phyloP scores from a whole-genome alignment of 257 asterid genomes.

The Ocimum tenuiflorum region DNA sequence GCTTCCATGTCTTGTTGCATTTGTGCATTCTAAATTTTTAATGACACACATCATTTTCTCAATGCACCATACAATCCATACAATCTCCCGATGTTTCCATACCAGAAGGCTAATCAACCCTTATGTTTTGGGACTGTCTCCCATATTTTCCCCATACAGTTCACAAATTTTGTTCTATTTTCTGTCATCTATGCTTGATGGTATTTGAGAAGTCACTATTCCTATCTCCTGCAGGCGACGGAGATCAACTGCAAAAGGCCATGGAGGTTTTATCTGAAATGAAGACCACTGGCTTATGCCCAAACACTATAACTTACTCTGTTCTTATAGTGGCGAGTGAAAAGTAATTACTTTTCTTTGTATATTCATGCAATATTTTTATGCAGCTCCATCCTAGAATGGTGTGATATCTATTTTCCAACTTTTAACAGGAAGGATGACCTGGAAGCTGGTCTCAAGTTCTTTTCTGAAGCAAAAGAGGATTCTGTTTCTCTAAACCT shows the following conservation, averaged over 20 bases:
- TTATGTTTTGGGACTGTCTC: too few species aligned
- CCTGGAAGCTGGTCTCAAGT: constrained; percentile 68
- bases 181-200: not conserved
- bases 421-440: constrained; percentile 69
- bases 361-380: not conserved
- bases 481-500: constrained; percentile 78
- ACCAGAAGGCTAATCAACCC: not conserved
- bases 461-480: constrained; percentile 80
- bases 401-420: constrained; percentile 8
- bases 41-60: not conserved
- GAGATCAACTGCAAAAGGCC: constrained; percentile 70
- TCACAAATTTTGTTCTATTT: not conserved
- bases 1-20: not conserved
- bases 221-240: constrained; percentile 57
- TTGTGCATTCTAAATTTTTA: not conserved
- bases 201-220: not conserved
- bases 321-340: constrained; percentile 79
- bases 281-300: constrained; percentile 59
- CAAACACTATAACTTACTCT: constrained; percentile 88
- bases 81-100: not conserved
- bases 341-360: constrained; percentile 56
- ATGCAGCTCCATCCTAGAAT: constrained; percentile 12
- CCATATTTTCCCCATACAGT: not conserved
- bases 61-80: not conserved
- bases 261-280: constrained; percentile 57